A percentile compares a stretch with the other conserved stretches of the same genome.
Conservation (phyloP, 139 green algal genomes). For the Deuterostichococcus epilithicus region DNA sequence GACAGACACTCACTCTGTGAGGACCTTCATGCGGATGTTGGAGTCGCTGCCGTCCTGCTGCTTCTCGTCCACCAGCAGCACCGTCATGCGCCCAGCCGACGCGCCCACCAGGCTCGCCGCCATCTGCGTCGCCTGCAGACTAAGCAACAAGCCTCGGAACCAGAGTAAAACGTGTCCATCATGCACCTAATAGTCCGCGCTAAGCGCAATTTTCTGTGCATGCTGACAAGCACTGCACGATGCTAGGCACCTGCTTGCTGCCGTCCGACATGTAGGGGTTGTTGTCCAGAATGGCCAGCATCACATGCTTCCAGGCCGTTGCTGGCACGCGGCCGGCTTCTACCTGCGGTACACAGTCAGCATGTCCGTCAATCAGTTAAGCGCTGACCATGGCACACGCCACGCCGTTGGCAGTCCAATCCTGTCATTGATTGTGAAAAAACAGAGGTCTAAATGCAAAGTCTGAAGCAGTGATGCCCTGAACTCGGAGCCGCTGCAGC, state of each 20-base stretch:
- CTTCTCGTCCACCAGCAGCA: slow-evolving; percentile 58
- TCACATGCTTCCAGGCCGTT: slow-evolving; percentile 24
- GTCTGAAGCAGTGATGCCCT: too few species aligned
- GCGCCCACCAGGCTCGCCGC: slow-evolving; percentile 26
- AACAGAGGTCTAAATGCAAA: too few species aligned
- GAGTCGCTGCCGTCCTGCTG: neutral
- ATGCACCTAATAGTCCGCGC: neutral
- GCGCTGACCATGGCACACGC: too few species aligned
- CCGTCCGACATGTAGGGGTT: slow-evolving; percentile 56
- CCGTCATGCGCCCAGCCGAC: slow-evolving; percentile 41
- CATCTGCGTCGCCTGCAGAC: slow-evolving; percentile 35
- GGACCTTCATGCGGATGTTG: neutral
- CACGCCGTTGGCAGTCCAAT: too few species aligned
- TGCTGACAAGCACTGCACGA: neutral
- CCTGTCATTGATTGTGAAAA: too few species aligned
- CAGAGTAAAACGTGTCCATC: neutral
- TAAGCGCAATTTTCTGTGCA: neutral
- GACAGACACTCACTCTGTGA: neutral
- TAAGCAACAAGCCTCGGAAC: neutral
- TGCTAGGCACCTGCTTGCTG: slow-evolving; percentile 31
- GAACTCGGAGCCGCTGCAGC: too few species aligned
- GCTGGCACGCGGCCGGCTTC: too few species aligned
- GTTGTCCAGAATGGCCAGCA: slow-evolving; percentile 53
- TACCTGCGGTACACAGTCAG: too few species aligned
- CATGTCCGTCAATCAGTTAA: too few species aligned